Conservation (phyloP, 1,139 yeast genomes). For the Kodamaea sp. region DNA sequence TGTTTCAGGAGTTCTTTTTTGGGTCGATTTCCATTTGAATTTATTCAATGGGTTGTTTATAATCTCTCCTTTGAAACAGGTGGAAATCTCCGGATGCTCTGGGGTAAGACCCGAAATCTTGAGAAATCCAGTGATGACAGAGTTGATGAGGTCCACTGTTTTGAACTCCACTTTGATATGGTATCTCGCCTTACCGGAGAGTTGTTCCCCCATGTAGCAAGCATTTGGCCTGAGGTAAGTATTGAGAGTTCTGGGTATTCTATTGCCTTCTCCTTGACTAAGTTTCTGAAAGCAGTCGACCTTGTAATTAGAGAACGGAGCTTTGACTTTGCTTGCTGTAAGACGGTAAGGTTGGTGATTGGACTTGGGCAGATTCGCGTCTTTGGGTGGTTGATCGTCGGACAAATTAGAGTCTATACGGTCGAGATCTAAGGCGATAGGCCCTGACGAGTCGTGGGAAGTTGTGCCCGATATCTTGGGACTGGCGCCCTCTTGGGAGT, state of each 20-base stretch:
- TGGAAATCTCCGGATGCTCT: slow-evolving; percentile 74
- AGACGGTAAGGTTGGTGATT: background rate
- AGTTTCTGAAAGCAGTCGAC: slow-evolving; percentile 1
- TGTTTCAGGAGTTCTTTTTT: slow-evolving; percentile 13
- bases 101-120: slow-evolving; percentile 80
- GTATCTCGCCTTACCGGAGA: slow-evolving; percentile 66
- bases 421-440: background rate
- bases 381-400: background rate
- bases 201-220: slow-evolving; percentile 68
- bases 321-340: background rate
- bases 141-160: slow-evolving; percentile 62
- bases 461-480: no score
- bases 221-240: slow-evolving; percentile 64
- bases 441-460: no score
- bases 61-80: slow-evolving; percentile 86
- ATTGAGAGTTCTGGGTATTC: slow-evolving; percentile 19
- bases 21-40: slow-evolving; percentile 19
- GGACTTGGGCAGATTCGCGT: background rate
- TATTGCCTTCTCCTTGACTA: background rate
- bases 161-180: slow-evolving; percentile 73
- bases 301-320: slow-evolving; percentile 3
- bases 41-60: slow-evolving; percentile 55
- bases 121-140: slow-evolving; percentile 72
- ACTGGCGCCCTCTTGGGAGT: no score
- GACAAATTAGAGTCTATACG: background rate